Conservation (phyloP, 805 yeast species). For the Limtongia smithiae region DNA sequence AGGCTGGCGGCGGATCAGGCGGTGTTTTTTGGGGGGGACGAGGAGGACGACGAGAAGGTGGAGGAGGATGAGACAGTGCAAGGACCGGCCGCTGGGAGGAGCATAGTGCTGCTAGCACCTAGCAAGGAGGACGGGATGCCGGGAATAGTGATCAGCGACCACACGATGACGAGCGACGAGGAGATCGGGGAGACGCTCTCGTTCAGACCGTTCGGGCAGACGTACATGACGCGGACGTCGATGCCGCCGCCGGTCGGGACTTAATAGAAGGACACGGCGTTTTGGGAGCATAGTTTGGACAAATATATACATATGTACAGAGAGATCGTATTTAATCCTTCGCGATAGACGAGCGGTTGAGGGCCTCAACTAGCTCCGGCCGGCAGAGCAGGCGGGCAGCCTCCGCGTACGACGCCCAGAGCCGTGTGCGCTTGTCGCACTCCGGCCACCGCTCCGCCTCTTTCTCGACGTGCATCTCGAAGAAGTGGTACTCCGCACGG, state of each 20-base stretch:
- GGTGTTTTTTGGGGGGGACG: neutral
- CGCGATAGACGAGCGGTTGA: constrained; percentile 47
- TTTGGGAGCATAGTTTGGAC: too few relatives aligned
- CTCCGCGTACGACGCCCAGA: constrained; percentile 65
- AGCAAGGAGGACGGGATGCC: constrained; percentile 7
- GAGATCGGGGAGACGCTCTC: too few relatives aligned
- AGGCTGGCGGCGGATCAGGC: constrained; percentile 3
- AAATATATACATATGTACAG: too few relatives aligned
- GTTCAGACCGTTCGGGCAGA: neutral
- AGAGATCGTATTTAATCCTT: neutral
- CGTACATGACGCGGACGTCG: neutral
- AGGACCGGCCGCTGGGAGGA: neutral
- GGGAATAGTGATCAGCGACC: constrained; percentile 20
- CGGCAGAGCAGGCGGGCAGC: constrained; percentile 60
- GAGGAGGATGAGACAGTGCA: neutral
- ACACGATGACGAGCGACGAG: neutral
- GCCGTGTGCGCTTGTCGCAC: constrained; percentile 52
- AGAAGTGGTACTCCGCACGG: constrained; percentile 82
- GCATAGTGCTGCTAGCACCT: constrained; percentile 3
- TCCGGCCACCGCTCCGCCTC: constrained; percentile 77
- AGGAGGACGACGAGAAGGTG: neutral
- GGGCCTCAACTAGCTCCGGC: constrained; percentile 63
- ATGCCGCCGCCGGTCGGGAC: too few relatives aligned
- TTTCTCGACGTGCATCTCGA: constrained; percentile 61
- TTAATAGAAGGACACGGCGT: too few relatives aligned